Percentiles rank a stretch among this genome's conserved stretches.
These are phyloP conservation scores for Spathaspora arborariae DNA, from an alignment of 805 yeast species.

Conservation along the genomic window DNA sequence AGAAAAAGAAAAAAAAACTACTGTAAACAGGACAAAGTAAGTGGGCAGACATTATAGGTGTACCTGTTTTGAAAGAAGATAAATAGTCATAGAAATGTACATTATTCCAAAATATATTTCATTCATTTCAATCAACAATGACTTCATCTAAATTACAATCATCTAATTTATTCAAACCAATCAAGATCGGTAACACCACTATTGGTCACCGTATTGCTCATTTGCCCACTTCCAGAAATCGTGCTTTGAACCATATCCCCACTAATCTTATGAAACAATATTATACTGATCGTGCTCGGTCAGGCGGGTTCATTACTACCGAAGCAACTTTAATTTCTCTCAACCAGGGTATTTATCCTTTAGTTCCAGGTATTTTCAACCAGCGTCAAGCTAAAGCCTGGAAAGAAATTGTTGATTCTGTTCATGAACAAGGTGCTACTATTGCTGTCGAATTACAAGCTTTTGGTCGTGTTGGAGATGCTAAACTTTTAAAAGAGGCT, in stretches of 20 bases:
- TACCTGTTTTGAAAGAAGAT: not conserved
- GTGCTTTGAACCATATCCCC: slow-evolving; percentile 23
- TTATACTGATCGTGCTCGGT: slow-evolving; percentile 27
- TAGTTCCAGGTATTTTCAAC: slow-evolving; percentile 49
- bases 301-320: slow-evolving; percentile 24
- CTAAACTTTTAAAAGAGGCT: slow-evolving; percentile 19
- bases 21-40: too few species aligned
- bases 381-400: slow-evolving; percentile 47
- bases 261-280: slow-evolving; percentile 25
- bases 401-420: slow-evolving; percentile 42
- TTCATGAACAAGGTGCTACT: slow-evolving; percentile 43
- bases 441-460: slow-evolving; percentile 52
- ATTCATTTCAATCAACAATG: not conserved
- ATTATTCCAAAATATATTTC: not conserved
- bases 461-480: slow-evolving; percentile 41
- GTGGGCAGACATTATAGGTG: too few species aligned
- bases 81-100: not conserved
- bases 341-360: slow-evolving; percentile 35
- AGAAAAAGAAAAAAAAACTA: too few species aligned
- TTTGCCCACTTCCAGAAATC: slow-evolving; percentile 25
- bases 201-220: slow-evolving; percentile 18
- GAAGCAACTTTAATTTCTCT: slow-evolving; percentile 32
- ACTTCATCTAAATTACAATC: slow-evolving; percentile 7
- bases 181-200: slow-evolving; percentile 28
- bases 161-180: slow-evolving; percentile 26